Conservation (phyloP, 2,329 filamentous ascomycete species). For the Arthrocladium fulminans region DNA sequence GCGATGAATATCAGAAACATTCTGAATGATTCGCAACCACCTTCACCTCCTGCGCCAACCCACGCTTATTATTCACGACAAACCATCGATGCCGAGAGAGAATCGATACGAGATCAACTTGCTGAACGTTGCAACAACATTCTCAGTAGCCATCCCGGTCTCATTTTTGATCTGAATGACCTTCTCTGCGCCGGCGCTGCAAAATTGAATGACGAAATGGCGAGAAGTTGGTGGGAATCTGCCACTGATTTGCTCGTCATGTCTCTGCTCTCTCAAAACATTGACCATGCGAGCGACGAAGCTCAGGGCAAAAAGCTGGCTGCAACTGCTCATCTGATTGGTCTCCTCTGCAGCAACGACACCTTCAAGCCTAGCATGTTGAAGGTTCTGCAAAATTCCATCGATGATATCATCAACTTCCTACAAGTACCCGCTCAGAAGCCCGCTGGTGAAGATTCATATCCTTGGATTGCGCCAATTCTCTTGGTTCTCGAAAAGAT, state of each 20-base stretch:
- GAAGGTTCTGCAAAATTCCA: constrained; percentile 61
- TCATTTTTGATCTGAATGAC: constrained; percentile 85
- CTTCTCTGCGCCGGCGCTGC: constrained; percentile 65
- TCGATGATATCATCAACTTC: constrained; percentile 67
- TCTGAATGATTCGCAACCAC: constrained; percentile 12
- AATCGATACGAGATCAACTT: constrained; percentile 62
- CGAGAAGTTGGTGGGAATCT: constrained; percentile 54
- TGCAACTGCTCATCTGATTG: constrained; percentile 85
- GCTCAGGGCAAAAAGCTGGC: constrained; percentile 62
- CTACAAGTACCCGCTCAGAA: constrained; percentile 52
- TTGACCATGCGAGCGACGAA: constrained; percentile 49
- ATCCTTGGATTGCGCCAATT: constrained; percentile 86
- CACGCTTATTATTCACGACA: constrained; percentile 47
- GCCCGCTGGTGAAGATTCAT: constrained; percentile 60
- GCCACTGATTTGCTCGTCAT: constrained; percentile 75
- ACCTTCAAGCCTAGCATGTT: constrained; percentile 73
- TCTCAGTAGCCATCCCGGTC: constrained; percentile 74
- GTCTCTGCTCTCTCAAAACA: constrained; percentile 63
- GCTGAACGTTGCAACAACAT: constrained; percentile 88
- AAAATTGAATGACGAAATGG: constrained; percentile 51
- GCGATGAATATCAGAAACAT: constrained; percentile 18
- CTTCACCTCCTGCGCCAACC: neutral
- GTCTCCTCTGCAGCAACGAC: constrained; percentile 69
- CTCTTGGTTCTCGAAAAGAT: constrained; percentile 83
- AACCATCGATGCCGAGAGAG: constrained; percentile 67